A percentile compares a stretch with the other conserved stretches of the same genome.
These are phyloP conservation scores for Elongisporangium undulatum DNA, from an alignment of 352 stramenopile genomes.

Conservation along the genomic window DNA sequence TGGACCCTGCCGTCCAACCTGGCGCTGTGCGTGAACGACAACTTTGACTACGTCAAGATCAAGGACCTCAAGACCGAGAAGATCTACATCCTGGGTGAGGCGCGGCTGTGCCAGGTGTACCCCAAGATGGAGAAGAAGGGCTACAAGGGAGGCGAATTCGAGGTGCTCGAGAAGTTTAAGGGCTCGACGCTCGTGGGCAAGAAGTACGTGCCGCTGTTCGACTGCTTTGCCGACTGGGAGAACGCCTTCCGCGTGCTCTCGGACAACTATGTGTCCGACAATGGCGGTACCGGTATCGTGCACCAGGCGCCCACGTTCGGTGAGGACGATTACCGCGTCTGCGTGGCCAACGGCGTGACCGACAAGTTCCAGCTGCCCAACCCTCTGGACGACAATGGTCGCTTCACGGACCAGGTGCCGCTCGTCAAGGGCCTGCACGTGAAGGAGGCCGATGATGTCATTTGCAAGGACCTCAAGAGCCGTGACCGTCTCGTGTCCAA, in stretches of 20 bases:
- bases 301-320: constrained; percentile 99
- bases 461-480: constrained; percentile 95
- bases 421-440: constrained; percentile 95
- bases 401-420: constrained; percentile 92
- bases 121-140: constrained; percentile 97
- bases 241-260: constrained; percentile 95
- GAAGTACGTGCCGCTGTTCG: constrained; percentile 96
- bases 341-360: constrained; percentile 93
- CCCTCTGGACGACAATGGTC: constrained; percentile 96
- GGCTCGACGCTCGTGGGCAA: constrained; percentile 94
- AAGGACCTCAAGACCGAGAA: constrained; percentile 91
- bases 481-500: constrained; percentile 95
- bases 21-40: constrained; percentile 96
- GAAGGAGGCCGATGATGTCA: constrained; percentile 97
- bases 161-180: constrained; percentile 89
- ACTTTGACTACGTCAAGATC: constrained; percentile 98
- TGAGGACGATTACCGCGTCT: constrained; percentile 99
- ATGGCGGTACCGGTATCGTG: constrained; percentile 96
- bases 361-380: constrained; percentile 95
- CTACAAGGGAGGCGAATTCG: constrained; percentile 93
- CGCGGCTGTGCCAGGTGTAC: constrained; percentile 94
- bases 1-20: constrained; percentile 99
- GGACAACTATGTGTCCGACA: constrained; percentile 98
- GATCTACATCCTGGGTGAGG: constrained; percentile 93
- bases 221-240: constrained; percentile 90